phyloP scores from a whole-genome alignment of 352 stramenopile species.

The Globisporangium cylindrosporum region DNA sequence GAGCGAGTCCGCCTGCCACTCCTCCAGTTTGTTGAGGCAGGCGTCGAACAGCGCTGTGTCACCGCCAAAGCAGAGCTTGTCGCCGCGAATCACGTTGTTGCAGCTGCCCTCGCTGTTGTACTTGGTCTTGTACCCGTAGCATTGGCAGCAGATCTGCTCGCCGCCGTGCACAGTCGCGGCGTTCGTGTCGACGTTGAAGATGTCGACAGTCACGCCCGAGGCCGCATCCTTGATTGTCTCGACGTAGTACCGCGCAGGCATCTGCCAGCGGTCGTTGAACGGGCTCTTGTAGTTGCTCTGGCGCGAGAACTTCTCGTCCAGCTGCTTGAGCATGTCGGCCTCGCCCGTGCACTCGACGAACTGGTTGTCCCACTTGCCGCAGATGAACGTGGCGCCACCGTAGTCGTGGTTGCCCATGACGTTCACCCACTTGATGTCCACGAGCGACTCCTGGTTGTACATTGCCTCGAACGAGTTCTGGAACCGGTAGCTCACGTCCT shows the following conservation, averaged over 20 bases:
- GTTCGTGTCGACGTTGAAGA: slow-evolving; percentile 74
- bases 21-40: slow-evolving; percentile 52
- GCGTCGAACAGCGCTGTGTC: slow-evolving; percentile 56
- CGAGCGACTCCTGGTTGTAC: slow-evolving; percentile 47
- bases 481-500: slow-evolving; percentile 67
- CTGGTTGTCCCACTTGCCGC: slow-evolving; percentile 58
- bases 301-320: slow-evolving; percentile 64
- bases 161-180: slow-evolving; percentile 54
- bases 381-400: slow-evolving; percentile 75
- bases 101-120: slow-evolving; percentile 40
- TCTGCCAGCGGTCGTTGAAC: slow-evolving; percentile 65
- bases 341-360: slow-evolving; percentile 59
- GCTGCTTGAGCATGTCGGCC: slow-evolving; percentile 56
- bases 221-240: slow-evolving; percentile 34
- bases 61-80: slow-evolving; percentile 47
- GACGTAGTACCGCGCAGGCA: slow-evolving; percentile 63
- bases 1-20: slow-evolving; percentile 61
- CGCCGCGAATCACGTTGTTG: slow-evolving; percentile 42
- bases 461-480: slow-evolving; percentile 61
- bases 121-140: slow-evolving; percentile 75
- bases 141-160: slow-evolving; percentile 80
- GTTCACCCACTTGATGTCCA: slow-evolving; percentile 68
- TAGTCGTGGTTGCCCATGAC: slow-evolving; percentile 72
- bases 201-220: slow-evolving; percentile 48
- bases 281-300: slow-evolving; percentile 62